These are phyloP conservation scores for Hyphodiscus sp. DNA, from an alignment of 2,329 filamentous ascomycete genomes.

Conservation along the genomic window DNA sequence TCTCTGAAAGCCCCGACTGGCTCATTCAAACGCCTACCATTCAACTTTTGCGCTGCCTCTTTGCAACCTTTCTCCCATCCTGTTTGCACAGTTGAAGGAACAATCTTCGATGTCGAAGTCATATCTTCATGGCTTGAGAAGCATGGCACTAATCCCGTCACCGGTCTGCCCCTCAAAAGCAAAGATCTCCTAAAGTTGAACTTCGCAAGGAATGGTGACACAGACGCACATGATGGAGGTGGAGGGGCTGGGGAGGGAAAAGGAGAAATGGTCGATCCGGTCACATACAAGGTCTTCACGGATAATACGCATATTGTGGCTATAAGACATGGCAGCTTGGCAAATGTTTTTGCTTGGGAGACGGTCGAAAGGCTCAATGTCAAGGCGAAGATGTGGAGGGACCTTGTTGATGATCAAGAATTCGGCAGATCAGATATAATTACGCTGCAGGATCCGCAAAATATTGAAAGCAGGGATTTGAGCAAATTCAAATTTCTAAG, in stretches of 20 bases:
- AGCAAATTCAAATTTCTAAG: constrained; percentile 84
- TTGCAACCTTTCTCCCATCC: constrained; percentile 93
- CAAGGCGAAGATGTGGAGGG: constrained; percentile 92
- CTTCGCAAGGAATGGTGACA: constrained; percentile 83
- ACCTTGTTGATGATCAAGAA: constrained; percentile 79
- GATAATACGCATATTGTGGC: constrained; percentile 97
- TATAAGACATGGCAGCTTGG: constrained; percentile 69
- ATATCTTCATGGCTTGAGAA: constrained; percentile 93
- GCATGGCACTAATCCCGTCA: constrained; percentile 85
- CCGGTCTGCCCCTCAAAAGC: constrained; percentile 69
- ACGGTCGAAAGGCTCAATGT: constrained; percentile 93
- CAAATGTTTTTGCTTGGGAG: constrained; percentile 95
- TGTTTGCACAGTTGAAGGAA: constrained; percentile 82
- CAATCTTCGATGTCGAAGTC: constrained; percentile 91
- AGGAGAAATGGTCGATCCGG: constrained; percentile 87
- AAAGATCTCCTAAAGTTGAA: constrained; percentile 85
- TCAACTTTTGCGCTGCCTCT: constrained; percentile 95
- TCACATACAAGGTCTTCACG: constrained; percentile 95
- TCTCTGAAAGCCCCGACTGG: constrained; percentile 50
- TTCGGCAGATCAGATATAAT: constrained; percentile 91
- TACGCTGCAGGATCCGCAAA: constrained; percentile 92
- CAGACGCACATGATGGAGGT: constrained; percentile 40
- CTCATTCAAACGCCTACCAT: constrained; percentile 82
- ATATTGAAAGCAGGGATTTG: constrained; percentile 73
- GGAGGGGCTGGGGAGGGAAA: constrained; percentile 47